Conservation (phyloP, 2,329 filamentous ascomycete species). For the Cephalotrichum gorgonifer region DNA sequence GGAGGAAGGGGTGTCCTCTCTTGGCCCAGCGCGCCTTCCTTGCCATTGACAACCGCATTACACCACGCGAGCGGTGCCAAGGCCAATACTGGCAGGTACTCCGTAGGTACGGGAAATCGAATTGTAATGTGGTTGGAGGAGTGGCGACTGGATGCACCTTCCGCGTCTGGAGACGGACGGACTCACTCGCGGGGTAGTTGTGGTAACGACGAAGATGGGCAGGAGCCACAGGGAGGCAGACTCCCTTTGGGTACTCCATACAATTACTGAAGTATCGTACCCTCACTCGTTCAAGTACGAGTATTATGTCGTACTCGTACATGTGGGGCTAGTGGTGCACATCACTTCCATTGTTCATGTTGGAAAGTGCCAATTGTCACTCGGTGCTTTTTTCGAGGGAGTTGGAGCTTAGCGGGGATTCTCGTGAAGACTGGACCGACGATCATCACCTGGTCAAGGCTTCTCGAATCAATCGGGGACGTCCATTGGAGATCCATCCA, state of each 20-base stretch:
- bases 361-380: neutral
- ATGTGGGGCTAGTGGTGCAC: neutral
- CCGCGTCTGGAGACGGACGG: neutral
- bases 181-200: neutral
- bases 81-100: neutral
- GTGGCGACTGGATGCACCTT: neutral
- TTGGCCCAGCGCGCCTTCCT: no score
- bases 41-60: no score
- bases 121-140: neutral
- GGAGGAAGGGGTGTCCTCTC: no score
- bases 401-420: neutral
- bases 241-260: neutral
- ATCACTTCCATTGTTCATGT: neutral
- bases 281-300: no score
- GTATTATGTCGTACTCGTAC: no score
- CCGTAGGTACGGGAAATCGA: no score
- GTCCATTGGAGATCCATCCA: no score
- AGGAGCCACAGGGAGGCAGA: neutral
- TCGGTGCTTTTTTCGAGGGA: neutral
- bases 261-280: no score
- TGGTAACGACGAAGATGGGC: neutral
- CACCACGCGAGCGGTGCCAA: neutral
- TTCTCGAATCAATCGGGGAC: neutral
- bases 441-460: neutral
- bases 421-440: neutral